phyloP scores from a whole-genome alignment of 2,329 filamentous ascomycete genomes.

The Fusarium albidum region DNA sequence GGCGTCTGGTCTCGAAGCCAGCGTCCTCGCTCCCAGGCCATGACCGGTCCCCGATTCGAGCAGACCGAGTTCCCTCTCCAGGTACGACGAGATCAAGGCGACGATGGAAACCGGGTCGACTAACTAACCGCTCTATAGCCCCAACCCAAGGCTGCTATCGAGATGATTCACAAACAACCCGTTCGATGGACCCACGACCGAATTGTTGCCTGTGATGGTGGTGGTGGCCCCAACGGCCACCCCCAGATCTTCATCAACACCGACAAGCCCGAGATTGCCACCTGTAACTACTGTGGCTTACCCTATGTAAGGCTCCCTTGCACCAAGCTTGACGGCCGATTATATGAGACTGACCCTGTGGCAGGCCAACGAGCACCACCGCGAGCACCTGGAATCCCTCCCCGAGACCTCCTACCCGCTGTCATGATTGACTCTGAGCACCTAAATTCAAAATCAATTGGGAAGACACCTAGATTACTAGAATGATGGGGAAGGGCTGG shows the following conservation, averaged over 20 bases:
- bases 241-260: constrained; percentile 97
- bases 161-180: constrained; percentile 94
- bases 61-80: constrained; percentile 94
- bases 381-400: constrained; percentile 82
- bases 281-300: constrained; percentile 91
- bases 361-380: constrained; percentile 90
- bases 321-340: neutral
- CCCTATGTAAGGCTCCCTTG: constrained; percentile 77
- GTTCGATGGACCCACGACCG: constrained; percentile 89
- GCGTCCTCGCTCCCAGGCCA: constrained; percentile 80
- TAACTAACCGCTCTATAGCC: constrained; percentile 66
- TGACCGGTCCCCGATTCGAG: constrained; percentile 95
- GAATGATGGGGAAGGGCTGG: constrained; percentile 14
- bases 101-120: constrained; percentile 15
- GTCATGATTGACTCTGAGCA: constrained; percentile 47
- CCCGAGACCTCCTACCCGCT: constrained; percentile 85
- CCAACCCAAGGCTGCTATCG: constrained; percentile 87
- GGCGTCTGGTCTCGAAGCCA: constrained; percentile 88
- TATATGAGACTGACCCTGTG: constrained; percentile 10
- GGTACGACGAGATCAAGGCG: constrained; percentile 63
- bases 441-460: constrained; percentile 21
- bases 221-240: constrained; percentile 88
- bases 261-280: constrained; percentile 93
- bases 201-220: constrained; percentile 88
- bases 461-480: constrained; percentile 17